Evolutionary conservation across 2,329 filamentous ascomycete genomes (phyloP).

Genomic region (Ustilaginoidea virens): DNA sequence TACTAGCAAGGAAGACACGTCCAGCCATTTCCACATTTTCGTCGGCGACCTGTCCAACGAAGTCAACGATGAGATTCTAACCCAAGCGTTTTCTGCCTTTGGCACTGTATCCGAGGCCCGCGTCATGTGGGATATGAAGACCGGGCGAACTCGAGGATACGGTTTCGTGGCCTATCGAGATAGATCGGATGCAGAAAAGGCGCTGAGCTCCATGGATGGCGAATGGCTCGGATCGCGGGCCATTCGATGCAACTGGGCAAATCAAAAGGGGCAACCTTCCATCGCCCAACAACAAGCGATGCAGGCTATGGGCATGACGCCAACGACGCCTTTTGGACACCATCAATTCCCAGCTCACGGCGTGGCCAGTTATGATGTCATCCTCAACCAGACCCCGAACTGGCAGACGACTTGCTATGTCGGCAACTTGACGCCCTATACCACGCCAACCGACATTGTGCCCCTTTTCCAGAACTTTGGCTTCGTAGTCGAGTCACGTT

Average conservation of each 20-base stretch:
- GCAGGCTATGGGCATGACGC: constrained; percentile 95
- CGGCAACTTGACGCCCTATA: constrained; percentile 94
- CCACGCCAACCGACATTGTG: constrained; percentile 90
- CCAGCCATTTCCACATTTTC: constrained; percentile 97
- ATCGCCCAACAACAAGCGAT: constrained; percentile 96
- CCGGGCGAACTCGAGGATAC: constrained; percentile 89
- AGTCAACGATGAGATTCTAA: constrained; percentile 89
- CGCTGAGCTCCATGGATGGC: constrained; percentile 92
- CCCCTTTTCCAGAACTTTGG: constrained; percentile 98
- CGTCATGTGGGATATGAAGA: constrained; percentile 99
- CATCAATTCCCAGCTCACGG: constrained; percentile 97
- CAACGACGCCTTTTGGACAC: constrained; percentile 88
- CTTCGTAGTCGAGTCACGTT: constrained; percentile 90
- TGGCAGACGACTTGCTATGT: constrained; percentile 99
- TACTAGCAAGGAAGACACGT: constrained; percentile 89
- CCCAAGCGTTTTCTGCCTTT: constrained; percentile 91
- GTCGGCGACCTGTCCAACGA: constrained; percentile 96
- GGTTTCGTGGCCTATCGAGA: constrained; percentile 97
- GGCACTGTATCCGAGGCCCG: constrained; percentile 92
- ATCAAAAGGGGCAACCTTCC: constrained; percentile 98
- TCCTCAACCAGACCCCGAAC: constrained; percentile 81
- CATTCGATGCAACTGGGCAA: constrained; percentile 99
- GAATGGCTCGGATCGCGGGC: constrained; percentile 97
- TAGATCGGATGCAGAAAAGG: constrained; percentile 85
- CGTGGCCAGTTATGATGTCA: constrained; percentile 94